Evolutionary conservation across 2,329 filamentous ascomycete species (phyloP).

Genomic region (Hymenoscyphus fructigenus): DNA sequence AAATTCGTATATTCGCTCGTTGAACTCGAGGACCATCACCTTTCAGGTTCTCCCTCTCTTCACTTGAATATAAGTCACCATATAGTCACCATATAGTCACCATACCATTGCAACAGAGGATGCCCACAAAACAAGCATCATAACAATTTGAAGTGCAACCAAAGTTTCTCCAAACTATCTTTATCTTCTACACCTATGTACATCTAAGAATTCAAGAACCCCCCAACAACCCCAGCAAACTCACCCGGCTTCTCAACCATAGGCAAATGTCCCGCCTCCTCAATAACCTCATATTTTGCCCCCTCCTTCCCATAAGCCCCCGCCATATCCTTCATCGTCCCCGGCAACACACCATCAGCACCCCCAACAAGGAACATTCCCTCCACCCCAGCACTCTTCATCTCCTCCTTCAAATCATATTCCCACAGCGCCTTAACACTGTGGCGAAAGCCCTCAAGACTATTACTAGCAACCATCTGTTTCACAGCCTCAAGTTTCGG

Average conservation of each 20-base stretch:
- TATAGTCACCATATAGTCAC: no score
- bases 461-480: slow-evolving; percentile 68
- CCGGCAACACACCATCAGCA: slow-evolving; percentile 71
- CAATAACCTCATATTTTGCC: slow-evolving; percentile 62
- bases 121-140: no score
- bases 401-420: slow-evolving; percentile 62
- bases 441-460: slow-evolving; percentile 66
- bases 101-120: no score
- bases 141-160: neutral
- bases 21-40: no score
- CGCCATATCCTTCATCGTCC: slow-evolving; percentile 76
- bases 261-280: slow-evolving; percentile 74
- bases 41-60: no score
- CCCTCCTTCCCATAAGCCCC: slow-evolving; percentile 53
- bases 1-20: no score
- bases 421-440: slow-evolving; percentile 69
- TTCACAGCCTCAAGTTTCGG: slow-evolving; percentile 57
- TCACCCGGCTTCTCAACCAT: slow-evolving; percentile 74
- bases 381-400: slow-evolving; percentile 55
- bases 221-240: slow-evolving; percentile 63
- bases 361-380: slow-evolving; percentile 72
- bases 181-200: neutral
- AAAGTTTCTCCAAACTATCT: no score
- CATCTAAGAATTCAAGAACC: slow-evolving; percentile 47
- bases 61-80: no score